phyloP scores from a whole-genome alignment of 768 basidiomycete species.

The Filobasidium wieringae region DNA sequence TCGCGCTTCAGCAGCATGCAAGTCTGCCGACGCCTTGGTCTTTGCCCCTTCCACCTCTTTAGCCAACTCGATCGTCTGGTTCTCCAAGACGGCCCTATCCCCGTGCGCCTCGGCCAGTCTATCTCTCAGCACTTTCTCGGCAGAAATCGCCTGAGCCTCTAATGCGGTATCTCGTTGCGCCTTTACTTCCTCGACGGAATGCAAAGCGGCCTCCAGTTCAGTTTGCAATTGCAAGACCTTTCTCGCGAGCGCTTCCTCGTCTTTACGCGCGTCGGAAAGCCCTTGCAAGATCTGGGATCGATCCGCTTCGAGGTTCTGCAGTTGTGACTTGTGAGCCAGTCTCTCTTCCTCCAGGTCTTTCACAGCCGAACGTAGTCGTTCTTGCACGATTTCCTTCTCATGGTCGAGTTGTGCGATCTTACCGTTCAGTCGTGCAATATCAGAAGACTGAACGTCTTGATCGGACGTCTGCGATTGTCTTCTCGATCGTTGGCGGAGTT shows the following conservation, averaged over 20 bases:
- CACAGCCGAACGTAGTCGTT: no score
- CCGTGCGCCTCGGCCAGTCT: conserved; percentile 87
- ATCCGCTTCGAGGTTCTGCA: conserved; percentile 43
- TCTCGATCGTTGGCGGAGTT: no score
- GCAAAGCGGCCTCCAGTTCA: conserved; percentile 61
- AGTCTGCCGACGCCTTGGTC: conserved; percentile 16
- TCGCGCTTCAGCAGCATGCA: conserved; percentile 13
- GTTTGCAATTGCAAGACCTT: conserved; percentile 57
- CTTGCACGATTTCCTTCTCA: no score
- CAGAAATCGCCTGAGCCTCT: conserved; percentile 52
- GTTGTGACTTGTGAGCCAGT: conserved; percentile 12
- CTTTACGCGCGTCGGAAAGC: conserved; percentile 9
- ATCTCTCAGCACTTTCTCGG: conserved; percentile 61
- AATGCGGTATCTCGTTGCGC: conserved; percentile 69
- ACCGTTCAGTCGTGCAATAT: no score
- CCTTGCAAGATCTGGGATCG: conserved; percentile 9
- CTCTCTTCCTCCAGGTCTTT: neutral
- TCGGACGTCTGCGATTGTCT: no score
- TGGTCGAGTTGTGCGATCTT: no score
- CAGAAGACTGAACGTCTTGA: no score
- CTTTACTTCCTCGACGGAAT: conserved; percentile 56
- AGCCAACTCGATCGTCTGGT: conserved; percentile 64
- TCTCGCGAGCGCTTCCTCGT: conserved; percentile 38
- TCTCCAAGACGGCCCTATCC: conserved; percentile 81
- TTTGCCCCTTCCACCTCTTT: conserved; percentile 53